phyloP scores from a whole-genome alignment of 2,329 filamentous ascomycete species.

The Colletotrichum somersetense region DNA sequence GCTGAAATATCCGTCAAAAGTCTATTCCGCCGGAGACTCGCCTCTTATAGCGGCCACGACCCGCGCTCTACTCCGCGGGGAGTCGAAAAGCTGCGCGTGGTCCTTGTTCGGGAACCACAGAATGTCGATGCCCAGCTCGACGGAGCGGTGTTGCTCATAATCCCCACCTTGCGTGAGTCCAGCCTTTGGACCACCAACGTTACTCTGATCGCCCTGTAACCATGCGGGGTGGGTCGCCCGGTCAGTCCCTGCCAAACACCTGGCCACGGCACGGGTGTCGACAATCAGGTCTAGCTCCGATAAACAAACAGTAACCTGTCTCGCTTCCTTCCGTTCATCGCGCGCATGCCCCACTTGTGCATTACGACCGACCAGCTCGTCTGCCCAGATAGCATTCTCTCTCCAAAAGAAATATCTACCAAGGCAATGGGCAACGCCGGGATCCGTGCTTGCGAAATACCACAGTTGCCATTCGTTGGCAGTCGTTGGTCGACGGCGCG shows the following conservation, averaged over 20 bases:
- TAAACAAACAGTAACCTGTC: conserved; percentile 68
- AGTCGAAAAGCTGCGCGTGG: conserved; percentile 73
- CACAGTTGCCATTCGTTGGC: conserved; percentile 80
- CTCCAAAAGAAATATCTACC: conserved; percentile 79
- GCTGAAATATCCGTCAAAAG: neutral
- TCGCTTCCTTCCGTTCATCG: conserved; percentile 43
- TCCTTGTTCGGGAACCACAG: conserved; percentile 72
- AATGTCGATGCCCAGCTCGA: conserved; percentile 63
- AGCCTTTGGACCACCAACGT: conserved; percentile 31
- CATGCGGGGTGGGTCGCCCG: conserved; percentile 38
- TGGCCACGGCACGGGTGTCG: conserved; percentile 67
- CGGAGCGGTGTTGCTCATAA: conserved; percentile 16
- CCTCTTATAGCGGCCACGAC: conserved; percentile 48
- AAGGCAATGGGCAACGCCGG: conserved; percentile 74
- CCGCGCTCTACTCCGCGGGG: conserved; percentile 45
- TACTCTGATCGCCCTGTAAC: conserved; percentile 42
- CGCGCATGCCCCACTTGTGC: conserved; percentile 11
- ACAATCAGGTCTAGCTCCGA: conserved; percentile 74
- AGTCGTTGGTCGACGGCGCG: conserved; percentile 60
- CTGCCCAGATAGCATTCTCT: conserved; percentile 78
- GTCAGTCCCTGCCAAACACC: conserved; percentile 60
- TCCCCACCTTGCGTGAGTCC: neutral
- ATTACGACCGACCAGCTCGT: conserved; percentile 62
- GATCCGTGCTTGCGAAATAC: conserved; percentile 78
- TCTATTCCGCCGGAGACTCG: neutral